These are phyloP conservation scores for Aspergillus terreus DNA, from an alignment of 2,329 filamentous ascomycete genomes.

Conservation along the genomic window DNA sequence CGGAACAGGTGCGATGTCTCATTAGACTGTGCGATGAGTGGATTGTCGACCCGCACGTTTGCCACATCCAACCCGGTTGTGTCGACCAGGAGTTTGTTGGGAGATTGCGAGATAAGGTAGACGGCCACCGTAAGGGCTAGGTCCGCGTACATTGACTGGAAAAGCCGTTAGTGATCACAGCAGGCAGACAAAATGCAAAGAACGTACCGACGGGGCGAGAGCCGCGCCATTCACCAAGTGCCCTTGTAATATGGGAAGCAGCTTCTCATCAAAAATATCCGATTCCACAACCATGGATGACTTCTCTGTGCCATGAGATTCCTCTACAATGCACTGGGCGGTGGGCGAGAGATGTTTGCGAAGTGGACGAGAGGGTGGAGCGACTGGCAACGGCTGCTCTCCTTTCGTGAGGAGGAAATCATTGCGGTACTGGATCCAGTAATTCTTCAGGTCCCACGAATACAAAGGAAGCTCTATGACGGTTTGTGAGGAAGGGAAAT, in stretches of 20 bases:
- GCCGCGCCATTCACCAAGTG: constrained; percentile 66
- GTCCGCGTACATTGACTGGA: constrained; percentile 56
- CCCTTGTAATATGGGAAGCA: constrained; percentile 56
- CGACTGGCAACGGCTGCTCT: constrained; percentile 17
- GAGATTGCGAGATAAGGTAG: constrained; percentile 54
- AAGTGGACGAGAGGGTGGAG: neutral
- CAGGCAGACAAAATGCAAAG: neutral
- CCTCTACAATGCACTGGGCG: constrained; percentile 62
- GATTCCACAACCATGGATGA: constrained; percentile 27
- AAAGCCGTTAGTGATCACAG: neutral
- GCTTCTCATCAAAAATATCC: constrained; percentile 6
- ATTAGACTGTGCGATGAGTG: constrained; percentile 48
- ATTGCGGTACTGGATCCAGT: constrained; percentile 68
- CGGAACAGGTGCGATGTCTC: constrained; percentile 3
- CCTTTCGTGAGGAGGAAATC: constrained; percentile 71
- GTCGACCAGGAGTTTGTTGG: constrained; percentile 18
- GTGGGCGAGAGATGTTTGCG: constrained; percentile 47
- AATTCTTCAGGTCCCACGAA: constrained; percentile 66
- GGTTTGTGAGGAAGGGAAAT: constrained; percentile 56
- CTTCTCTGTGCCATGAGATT: constrained; percentile 59
- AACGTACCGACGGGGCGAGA: constrained; percentile 51
- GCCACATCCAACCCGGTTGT: constrained; percentile 56
- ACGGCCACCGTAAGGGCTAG: constrained; percentile 58
- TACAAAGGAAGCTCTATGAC: constrained; percentile 66
- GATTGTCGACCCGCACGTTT: constrained; percentile 66